A percentile compares a stretch with the other conserved stretches of the same genome.
These are phyloP conservation scores for Meyerozyma guilliermondii DNA, from an alignment of 1,139 yeast genomes.

Conservation along the genomic window DNA sequence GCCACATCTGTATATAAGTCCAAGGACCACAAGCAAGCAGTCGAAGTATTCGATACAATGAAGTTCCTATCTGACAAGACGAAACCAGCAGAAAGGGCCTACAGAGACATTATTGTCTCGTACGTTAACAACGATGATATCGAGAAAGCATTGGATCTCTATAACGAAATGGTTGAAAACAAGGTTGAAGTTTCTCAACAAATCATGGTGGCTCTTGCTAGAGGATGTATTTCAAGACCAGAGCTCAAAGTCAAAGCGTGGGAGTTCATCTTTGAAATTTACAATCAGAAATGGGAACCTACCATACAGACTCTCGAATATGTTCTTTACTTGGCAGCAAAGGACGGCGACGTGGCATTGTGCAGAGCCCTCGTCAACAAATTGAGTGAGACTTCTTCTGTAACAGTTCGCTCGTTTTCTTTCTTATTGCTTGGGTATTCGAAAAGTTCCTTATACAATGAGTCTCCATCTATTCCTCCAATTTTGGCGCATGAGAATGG, in stretches of 20 bases:
- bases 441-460: slow-evolving; percentile 18
- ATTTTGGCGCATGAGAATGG: slow-evolving; percentile 43
- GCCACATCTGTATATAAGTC: slow-evolving; percentile 59
- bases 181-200: slow-evolving; percentile 30
- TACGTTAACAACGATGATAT: slow-evolving; percentile 58
- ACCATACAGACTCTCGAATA: slow-evolving; percentile 53
- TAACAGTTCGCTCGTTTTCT: slow-evolving; percentile 41
- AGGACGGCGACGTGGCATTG: slow-evolving; percentile 73
- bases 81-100: slow-evolving; percentile 63
- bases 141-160: slow-evolving; percentile 72
- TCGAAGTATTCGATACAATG: slow-evolving; percentile 76
- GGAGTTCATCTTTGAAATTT: slow-evolving; percentile 69
- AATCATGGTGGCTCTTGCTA: slow-evolving; percentile 62
- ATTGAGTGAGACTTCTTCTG: slow-evolving; percentile 39
- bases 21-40: slow-evolving; percentile 56
- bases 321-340: slow-evolving; percentile 69
- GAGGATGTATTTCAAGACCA: slow-evolving; percentile 61
- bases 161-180: slow-evolving; percentile 56
- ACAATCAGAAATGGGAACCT: slow-evolving; percentile 47
- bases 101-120: slow-evolving; percentile 65
- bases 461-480: slow-evolving; percentile 26
- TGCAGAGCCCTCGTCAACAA: slow-evolving; percentile 68
- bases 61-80: slow-evolving; percentile 65
- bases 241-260: slow-evolving; percentile 59
- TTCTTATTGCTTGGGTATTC: slow-evolving; percentile 56